These are phyloP conservation scores for Neopestalotiopsis sp. DNA, from an alignment of 2,329 filamentous ascomycete genomes.

Conservation along the genomic window DNA sequence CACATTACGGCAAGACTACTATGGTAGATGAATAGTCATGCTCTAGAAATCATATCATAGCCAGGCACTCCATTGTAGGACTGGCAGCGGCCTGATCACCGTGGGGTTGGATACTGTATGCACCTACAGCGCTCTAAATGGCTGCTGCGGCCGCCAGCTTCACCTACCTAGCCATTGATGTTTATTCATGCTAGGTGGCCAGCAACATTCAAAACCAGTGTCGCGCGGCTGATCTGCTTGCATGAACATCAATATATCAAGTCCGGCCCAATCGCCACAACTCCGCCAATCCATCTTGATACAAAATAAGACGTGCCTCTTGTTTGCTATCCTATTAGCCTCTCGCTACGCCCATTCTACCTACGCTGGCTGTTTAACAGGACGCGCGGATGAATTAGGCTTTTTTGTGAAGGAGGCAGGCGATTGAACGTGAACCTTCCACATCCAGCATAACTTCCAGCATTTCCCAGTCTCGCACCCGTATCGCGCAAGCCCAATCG, in stretches of 20 bases:
- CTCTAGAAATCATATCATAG: background rate
- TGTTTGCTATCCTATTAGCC: background rate
- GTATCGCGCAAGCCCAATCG: background rate
- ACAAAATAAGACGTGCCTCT: background rate
- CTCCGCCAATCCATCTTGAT: background rate
- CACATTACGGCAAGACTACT: background rate
- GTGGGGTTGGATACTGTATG: no score
- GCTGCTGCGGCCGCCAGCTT: background rate
- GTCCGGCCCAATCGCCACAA: background rate
- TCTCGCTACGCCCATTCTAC: background rate
- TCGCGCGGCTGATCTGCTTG: constrained; percentile 3
- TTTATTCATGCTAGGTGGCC: background rate
- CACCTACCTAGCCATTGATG: background rate
- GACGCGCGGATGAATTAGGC: constrained; percentile 6
- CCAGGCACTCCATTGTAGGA: background rate
- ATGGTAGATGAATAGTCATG: background rate
- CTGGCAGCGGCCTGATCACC: no score
- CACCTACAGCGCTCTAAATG: background rate
- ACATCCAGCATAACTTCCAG: background rate
- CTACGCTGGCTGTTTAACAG: background rate
- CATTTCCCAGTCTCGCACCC: background rate
- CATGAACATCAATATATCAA: constrained; percentile 10
- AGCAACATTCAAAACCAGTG: background rate
- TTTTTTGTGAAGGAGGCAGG: background rate
- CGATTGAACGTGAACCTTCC: background rate